These are phyloP conservation scores for Diutina pseudorugosa DNA, from an alignment of 1,139 yeast genomes.

Conservation along the genomic window DNA sequence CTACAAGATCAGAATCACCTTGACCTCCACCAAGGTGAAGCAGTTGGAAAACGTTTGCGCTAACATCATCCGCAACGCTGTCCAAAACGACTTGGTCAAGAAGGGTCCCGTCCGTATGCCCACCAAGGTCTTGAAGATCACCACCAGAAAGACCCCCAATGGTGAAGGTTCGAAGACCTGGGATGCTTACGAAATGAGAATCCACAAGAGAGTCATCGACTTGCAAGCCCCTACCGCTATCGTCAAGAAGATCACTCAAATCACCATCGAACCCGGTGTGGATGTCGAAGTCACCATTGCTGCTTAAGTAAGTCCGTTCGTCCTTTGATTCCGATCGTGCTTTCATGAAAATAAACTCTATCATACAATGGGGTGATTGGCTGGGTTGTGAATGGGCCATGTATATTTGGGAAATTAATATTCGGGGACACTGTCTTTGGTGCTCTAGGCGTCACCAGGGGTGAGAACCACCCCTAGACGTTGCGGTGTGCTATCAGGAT, in stretches of 20 bases:
- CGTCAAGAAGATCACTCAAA: conserved; percentile 93
- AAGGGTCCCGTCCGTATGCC: conserved; percentile 99
- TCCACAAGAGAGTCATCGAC: conserved; percentile 99
- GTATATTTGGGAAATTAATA: background rate
- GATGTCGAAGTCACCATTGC: conserved; percentile 22
- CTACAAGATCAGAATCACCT: conserved; percentile 98
- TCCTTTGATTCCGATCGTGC: conserved; percentile 4
- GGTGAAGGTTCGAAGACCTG: conserved; percentile 99
- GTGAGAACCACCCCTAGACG: conserved; percentile 1
- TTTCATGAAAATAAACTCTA: background rate
- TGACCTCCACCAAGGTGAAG: conserved; percentile 98
- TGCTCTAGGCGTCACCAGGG: conserved; percentile 4
- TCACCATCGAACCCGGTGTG: conserved; percentile 56
- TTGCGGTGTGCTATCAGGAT: conserved; percentile 5
- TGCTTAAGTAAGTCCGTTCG: conserved; percentile 12
- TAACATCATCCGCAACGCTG: conserved; percentile 84
- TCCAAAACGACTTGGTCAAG: conserved; percentile 68
- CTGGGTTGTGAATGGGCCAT: background rate
- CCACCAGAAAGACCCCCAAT: conserved; percentile 99
- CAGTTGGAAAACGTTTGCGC: conserved; percentile 89
- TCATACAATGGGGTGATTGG: conserved; percentile 1
- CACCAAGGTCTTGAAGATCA: conserved; percentile 95
- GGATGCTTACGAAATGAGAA: conserved; percentile 99
- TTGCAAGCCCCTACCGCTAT: conserved; percentile 92
- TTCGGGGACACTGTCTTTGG: conserved; percentile 1